These are phyloP conservation scores for Pichia sp. DNA, from an alignment of 1,139 yeast species.

Conservation along the genomic window DNA sequence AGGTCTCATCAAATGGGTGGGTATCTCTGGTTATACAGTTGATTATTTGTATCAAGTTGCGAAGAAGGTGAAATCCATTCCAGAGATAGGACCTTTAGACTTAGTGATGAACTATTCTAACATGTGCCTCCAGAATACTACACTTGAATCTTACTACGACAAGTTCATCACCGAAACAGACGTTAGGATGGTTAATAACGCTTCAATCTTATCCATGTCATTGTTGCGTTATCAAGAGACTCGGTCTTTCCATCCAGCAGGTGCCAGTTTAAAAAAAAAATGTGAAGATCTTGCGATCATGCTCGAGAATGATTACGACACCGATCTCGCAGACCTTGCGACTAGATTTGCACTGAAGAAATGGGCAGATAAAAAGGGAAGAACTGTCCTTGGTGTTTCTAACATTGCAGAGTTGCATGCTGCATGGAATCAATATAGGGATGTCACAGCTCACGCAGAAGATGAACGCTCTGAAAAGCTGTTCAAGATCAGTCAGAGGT, in stretches of 20 bases:
- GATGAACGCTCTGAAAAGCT: constrained; percentile 37
- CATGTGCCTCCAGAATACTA: constrained; percentile 76
- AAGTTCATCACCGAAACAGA: constrained; percentile 48
- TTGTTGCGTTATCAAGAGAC: constrained; percentile 62
- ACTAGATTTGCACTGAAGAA: constrained; percentile 63
- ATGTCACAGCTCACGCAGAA: constrained; percentile 32
- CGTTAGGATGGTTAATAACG: constrained; percentile 57
- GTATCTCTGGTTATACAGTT: constrained; percentile 86
- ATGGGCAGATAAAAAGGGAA: constrained; percentile 45
- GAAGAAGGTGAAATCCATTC: constrained; percentile 25
- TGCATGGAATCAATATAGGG: constrained; percentile 55
- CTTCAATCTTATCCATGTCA: constrained; percentile 87
- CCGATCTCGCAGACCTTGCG: constrained; percentile 76
- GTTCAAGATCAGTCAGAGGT: constrained; percentile 37
- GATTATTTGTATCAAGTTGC: constrained; percentile 52
- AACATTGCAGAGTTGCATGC: constrained; percentile 50
- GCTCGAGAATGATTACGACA: constrained; percentile 32
- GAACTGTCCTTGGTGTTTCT: constrained; percentile 73
- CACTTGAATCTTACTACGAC: constrained; percentile 41
- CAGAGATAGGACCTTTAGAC: constrained; percentile 51
- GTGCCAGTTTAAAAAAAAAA: constrained; percentile 44
- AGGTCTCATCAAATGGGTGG: constrained; percentile 61
- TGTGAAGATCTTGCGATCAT: constrained; percentile 47
- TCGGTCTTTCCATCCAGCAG: constrained; percentile 76
- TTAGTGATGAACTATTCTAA: constrained; percentile 74